Evolutionary conservation across 2,329 filamentous ascomycete species (phyloP), one percentile per base, ranked within the genome.

Genomic region (Arthrobotrys musiformis): DNA sequence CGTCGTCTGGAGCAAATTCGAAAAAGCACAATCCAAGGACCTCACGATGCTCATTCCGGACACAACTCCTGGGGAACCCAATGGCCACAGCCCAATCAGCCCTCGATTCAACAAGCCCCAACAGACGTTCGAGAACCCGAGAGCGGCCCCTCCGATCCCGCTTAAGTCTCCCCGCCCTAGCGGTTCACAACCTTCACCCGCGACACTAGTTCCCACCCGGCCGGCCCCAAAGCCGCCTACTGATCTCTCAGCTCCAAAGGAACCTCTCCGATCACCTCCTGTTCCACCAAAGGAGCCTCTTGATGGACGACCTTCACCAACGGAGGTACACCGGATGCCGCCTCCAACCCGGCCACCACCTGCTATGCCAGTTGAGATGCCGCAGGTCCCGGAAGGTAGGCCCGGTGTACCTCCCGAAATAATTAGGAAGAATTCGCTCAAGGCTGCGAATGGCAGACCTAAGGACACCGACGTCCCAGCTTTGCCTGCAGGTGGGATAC

Each of bases 1-100:
- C 82, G 92, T 92, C 81, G 91, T 95, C 70, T 93, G 95, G 86
- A 94, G 98, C 84, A 99, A 99, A 84, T 97, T 99, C 83, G 93
- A 96, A 81, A 90, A 97, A 85, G 93, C 92, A 64, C 90, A 91
- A 81, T 87, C 90, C 8, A 77, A 70, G 17, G 73, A 77, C 33
- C 35, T 76, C n/a, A 78, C 74, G 1, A 78, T 72, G 85, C 86
- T 70, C 84, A 85, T 79, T 84, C 82, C 81, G 85, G 83, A 80
- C 83, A 80, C 82, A 0, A 19, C 9, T 82, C 79, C 81, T 5
- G 80, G 72, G 3, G 72, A 76, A 26, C 37, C 37, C n/a, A 76
- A 80, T 58, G 79, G 74, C 35, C 73, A 78, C 30, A 64, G 67
- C 63, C 69, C 79, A 17, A 33, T 70, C 22, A 79, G 74, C 28